Evolutionary conservation across 129 eudicot genomes (phyloP), one percentile per base, ranked within the genome.

Genomic region (Helichrysum umbraculigerum): DNA sequence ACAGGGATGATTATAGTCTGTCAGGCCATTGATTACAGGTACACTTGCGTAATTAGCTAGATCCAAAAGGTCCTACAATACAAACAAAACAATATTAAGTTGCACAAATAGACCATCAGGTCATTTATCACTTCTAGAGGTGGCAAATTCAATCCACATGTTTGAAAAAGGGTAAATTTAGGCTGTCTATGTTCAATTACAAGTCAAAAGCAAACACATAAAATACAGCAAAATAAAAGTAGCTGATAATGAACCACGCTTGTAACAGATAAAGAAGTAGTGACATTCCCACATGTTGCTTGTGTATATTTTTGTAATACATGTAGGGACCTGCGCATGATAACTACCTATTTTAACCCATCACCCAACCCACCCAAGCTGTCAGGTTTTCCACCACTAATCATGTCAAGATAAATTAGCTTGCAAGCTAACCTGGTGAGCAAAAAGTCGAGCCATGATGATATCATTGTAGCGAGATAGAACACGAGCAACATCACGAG

Each of bases 371-470:
- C 17, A 12, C 17, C 52, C 1, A 44, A 44, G 16, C 52, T 11
- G 52, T 44, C 52, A 44, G 17, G 3, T 44, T 9, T 22, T 1
- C 19, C 62, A 57, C 62, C 62, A 5, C 29, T 8, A 57, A 12
- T 44, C 17, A 44, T 44, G 17, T 44, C 62, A 57, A 57, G 29
- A 57, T 6, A 15, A 59, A n/a, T 19, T 44, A 85, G 83, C 86
- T 84, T 86, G 76, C 84, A 71, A 79, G 81, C 94, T 74, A 79
- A 92, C 98, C 98, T 91, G 93, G 81, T 94, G 99, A 59, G 97
- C 97, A 87, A 94, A 94, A 39, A 94, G 89, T 21, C 99, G 97
- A 47, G 99, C 99, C 99, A 94, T 94, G 74, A 94, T 91, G 70
- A 94, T 82, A 72, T 94, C 99, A 84, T 91, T 94, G 81, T 94